Conservation (phyloP, 148 eudicot species). For the Suaeda aralocaspica region DNA sequence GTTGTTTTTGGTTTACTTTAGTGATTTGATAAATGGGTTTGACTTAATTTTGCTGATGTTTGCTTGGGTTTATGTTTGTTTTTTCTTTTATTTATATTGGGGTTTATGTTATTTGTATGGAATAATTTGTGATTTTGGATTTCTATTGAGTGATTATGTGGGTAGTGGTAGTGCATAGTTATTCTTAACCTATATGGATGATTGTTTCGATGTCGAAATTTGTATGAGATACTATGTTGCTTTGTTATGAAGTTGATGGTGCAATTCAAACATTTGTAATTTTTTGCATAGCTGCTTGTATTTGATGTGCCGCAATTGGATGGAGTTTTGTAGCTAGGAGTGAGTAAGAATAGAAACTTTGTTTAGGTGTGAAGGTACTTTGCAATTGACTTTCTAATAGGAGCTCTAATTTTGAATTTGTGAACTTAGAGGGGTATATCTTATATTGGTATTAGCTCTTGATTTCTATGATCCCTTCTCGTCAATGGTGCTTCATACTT, state of each 20-base stretch:
- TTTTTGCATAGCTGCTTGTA: neutral
- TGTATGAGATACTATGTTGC: neutral
- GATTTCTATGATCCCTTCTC: neutral
- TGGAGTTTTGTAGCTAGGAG: neutral
- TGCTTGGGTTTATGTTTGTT: constrained; percentile 5
- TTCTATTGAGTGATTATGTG: neutral
- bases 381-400: neutral
- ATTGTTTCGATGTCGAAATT: neutral
- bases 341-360: neutral
- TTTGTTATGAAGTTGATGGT: neutral
- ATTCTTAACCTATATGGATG: neutral
- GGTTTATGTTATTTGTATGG: constrained; percentile 11
- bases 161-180: neutral
- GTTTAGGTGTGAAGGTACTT: neutral
- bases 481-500: neutral
- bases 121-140: neutral
- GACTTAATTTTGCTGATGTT: constrained; percentile 8
- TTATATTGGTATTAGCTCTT: neutral
- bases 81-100: too few species aligned
- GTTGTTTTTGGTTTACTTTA: neutral
- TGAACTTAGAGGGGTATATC: neutral
- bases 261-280: neutral
- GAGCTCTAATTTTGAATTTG: neutral
- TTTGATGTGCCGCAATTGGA: neutral
- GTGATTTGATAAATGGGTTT: constrained; percentile 3